Conservation (phyloP, 768 basidiomycete species). For the Macrolepiota dolichaula region DNA sequence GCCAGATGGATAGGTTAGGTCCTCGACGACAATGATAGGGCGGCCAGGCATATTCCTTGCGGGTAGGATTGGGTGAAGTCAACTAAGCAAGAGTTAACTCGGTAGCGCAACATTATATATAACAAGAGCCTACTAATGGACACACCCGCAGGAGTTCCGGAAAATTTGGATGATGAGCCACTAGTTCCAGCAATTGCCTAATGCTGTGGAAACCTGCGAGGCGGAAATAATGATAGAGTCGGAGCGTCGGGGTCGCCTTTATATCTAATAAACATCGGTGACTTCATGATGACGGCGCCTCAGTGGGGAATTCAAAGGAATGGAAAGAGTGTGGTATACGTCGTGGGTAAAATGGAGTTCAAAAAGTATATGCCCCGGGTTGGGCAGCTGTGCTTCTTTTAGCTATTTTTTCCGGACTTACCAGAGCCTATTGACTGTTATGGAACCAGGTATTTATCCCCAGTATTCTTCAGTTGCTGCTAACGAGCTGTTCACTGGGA, state of each 20-base stretch:
- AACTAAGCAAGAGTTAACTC: background rate
- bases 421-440: background rate
- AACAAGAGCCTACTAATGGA: background rate
- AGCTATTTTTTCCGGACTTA: background rate
- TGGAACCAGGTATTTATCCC: background rate
- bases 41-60: background rate
- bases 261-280: constrained; percentile 5
- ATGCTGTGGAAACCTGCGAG: background rate
- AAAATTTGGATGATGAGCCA: background rate
- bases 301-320: background rate
- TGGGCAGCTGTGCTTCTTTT: background rate
- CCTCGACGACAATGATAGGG: background rate
- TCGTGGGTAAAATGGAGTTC: background rate
- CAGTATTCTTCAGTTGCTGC: background rate
- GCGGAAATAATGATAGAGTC: background rate
- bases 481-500: background rate
- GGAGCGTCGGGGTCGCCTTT: background rate
- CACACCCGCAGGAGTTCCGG: background rate
- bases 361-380: background rate
- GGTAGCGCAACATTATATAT: background rate
- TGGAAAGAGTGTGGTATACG: background rate
- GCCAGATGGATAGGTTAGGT: background rate
- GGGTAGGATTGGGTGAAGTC: background rate
- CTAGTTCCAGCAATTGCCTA: background rate
- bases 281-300: constrained; percentile 11